phyloP scores from a whole-genome alignment of 352 stramenopile genomes.

The Pythium oligandrum region DNA sequence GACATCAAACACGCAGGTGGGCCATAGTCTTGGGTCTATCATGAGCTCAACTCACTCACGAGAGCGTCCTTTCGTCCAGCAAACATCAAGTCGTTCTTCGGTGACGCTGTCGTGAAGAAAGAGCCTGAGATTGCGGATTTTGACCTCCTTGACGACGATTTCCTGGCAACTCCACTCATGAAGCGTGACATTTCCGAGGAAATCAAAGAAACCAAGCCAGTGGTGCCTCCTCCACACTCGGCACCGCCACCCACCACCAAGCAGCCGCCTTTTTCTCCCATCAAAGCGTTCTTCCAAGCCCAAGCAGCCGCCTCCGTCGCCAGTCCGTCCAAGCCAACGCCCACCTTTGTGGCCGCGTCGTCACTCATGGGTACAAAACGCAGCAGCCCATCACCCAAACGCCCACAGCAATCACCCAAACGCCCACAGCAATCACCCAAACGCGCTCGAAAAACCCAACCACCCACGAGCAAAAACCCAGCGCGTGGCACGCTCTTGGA shows the following conservation, averaged over 20 bases:
- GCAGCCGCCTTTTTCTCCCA: constrained; percentile 4
- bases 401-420: constrained; percentile 17
- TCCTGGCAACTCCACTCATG: background rate
- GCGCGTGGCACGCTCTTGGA: constrained; percentile 43
- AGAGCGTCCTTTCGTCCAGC: constrained; percentile 14
- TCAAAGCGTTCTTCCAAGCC: constrained; percentile 13
- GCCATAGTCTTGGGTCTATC: no score
- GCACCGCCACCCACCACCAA: no score
- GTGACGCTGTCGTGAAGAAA: background rate
- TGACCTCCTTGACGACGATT: background rate
- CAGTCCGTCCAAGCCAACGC: background rate
- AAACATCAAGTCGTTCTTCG: constrained; percentile 71
- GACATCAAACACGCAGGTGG: constrained; percentile 72
- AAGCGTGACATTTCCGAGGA: constrained; percentile 10
- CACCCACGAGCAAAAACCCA: constrained; percentile 16
- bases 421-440: constrained; percentile 16
- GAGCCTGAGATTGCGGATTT: no score
- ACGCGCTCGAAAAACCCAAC: constrained; percentile 5
- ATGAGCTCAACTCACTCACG: no score
- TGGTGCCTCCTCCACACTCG: no score
- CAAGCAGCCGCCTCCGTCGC: background rate
- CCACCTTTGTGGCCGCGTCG: constrained; percentile 36
- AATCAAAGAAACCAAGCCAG: background rate
- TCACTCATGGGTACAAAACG: constrained; percentile 39
- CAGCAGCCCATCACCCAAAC: constrained; percentile 7